A percentile compares a stretch with the other conserved stretches of the same genome.
Conservation (phyloP, 257 asterid genomes). For the Echium plantagineum region DNA sequence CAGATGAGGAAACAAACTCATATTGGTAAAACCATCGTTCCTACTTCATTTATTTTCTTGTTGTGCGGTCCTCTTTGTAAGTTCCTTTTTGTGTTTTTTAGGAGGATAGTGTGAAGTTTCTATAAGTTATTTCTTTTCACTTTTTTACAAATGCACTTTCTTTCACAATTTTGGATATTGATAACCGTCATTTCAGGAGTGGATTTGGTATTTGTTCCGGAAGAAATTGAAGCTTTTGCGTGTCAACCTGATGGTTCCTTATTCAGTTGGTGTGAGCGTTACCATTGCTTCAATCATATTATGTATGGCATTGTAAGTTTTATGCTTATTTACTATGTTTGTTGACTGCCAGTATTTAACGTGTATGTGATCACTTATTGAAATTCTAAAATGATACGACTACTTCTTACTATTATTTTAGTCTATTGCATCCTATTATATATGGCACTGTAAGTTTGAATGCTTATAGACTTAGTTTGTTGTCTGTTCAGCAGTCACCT, state of each 20-base stretch:
- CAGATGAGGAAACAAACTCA: slow-evolving; percentile 65
- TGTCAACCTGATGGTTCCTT: slow-evolving; percentile 90
- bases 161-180: slow-evolving; percentile 4
- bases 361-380: background rate
- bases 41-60: background rate
- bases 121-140: background rate
- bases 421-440: slow-evolving; percentile 44
- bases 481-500: background rate
- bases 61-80: background rate
- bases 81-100: background rate
- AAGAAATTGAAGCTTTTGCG: slow-evolving; percentile 67
- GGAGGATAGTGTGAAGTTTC: background rate
- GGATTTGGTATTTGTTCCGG: slow-evolving; percentile 86
- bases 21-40: slow-evolving; percentile 39
- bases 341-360: background rate
- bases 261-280: slow-evolving; percentile 94
- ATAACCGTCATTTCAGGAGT: slow-evolving; percentile 45
- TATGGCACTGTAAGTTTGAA: slow-evolving; percentile 54
- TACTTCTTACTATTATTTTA: too few relatives aligned
- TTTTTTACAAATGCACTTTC: background rate
- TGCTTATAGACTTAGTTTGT: background rate
- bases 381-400: background rate
- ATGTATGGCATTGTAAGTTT: slow-evolving; percentile 63
- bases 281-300: slow-evolving; percentile 59
- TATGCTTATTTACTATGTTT: slow-evolving; percentile 1